Base-by-base conservation (phyloP, 306 rosid genomes). In the Trifolium repens region DNA sequence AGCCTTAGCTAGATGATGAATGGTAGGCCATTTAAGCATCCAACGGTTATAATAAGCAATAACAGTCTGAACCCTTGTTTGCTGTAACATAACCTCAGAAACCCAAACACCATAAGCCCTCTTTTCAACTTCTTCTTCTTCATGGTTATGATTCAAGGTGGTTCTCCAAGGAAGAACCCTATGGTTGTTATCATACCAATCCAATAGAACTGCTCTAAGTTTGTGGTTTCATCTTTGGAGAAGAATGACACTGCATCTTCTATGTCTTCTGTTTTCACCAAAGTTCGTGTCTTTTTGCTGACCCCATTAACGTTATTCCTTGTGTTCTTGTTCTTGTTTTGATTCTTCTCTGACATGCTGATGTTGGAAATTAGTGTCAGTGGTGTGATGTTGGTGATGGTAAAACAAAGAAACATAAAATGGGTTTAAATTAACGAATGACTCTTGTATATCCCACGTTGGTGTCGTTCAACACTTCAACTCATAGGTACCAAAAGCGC, bases 81-180 rank as follows among this genome's bases (percentile, higher is more conserved):
- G 96, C 78, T 94, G 98, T 13, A 91, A 86, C 98, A 94, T 94
- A 42, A 94, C 74, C 76, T 94, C 94, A 2, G 97, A 94, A 27
- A 94, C 96, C 98, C 98, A 94, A 47, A 94, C 94, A 7, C 87
- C 90, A 80, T 94, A 91, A 34, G 89, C 96, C 67, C 94, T 78
- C 34, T 26, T 85, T 81, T 87, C 81, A 4, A 78, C 61, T 50
- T 72, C 76, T 26, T 82, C 76, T 19, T 43, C 66, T 8, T 78
- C 74, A 39, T 79, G 66, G 9, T 17, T 53, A 75, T 80, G 43
- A 50, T 72, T 72, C 71, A 75, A 16, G 5, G 40, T 16, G 8
- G 67, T 83, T 73, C 92, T 84, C 98, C 98, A 93, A 7, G 98
- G 98, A 3, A 93, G 97, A 52, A 91, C 94, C 82, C 97, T 83